Conservation (phyloP, 1,284 basidiomycete genomes). For the Cutaneotrichosporon sp. region DNA sequence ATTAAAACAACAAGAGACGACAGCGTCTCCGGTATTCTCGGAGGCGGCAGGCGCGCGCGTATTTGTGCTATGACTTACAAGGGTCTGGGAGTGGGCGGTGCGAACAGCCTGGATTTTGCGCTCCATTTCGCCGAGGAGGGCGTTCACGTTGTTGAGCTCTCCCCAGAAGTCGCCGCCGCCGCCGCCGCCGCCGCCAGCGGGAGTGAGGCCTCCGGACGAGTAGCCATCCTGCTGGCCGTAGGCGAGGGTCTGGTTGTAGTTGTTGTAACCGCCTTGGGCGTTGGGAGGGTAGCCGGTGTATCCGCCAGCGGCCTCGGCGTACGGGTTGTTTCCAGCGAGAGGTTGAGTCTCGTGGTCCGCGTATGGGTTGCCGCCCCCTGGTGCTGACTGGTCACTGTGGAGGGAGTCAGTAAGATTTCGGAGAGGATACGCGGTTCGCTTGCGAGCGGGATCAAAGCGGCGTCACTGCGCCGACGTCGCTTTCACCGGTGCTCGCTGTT, state of each 20-base stretch:
- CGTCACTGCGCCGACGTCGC: too few relatives aligned
- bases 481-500: too few relatives aligned
- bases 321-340: slow-evolving; percentile 30
- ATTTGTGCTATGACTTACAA: too few relatives aligned
- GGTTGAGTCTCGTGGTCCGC: slow-evolving; percentile 7
- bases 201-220: slow-evolving; percentile 27
- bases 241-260: slow-evolving; percentile 19
- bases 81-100: slow-evolving; percentile 29
- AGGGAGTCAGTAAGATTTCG: neutral
- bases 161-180: slow-evolving; percentile 44
- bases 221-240: slow-evolving; percentile 46
- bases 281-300: slow-evolving; percentile 5
- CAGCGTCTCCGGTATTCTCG: too few relatives aligned
- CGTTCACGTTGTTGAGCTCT: slow-evolving; percentile 35
- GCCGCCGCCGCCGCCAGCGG: neutral
- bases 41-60: too few relatives aligned
- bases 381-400: slow-evolving; percentile 11
- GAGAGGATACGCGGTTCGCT: neutral
- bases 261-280: slow-evolving; percentile 19
- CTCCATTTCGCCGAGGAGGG: slow-evolving; percentile 38
- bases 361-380: slow-evolving; percentile 1
- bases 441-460: neutral
- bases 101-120: slow-evolving; percentile 45
- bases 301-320: slow-evolving; percentile 27
- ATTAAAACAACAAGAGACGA: too few relatives aligned